These are phyloP conservation scores for Haplosporangium sp. DNA, from an alignment of 371 early-diverging fungal genomes.

Conservation along the genomic window DNA sequence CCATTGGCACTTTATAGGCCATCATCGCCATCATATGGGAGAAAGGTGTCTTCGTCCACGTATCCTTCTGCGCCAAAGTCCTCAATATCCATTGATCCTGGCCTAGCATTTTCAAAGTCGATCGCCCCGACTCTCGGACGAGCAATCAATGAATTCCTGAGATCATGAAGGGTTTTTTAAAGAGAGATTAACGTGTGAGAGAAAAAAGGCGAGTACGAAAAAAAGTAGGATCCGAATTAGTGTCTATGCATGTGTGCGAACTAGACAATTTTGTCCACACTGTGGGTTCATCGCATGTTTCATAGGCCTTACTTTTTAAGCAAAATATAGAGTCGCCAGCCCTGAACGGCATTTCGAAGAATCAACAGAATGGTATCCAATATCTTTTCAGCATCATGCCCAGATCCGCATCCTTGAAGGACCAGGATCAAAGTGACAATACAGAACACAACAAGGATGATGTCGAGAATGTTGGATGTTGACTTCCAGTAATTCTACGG, in stretches of 20 bases:
- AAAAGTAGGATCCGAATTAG: too few species aligned
- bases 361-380: conserved; percentile 78
- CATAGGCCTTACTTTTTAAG: conserved; percentile 68
- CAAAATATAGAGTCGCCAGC: conserved; percentile 75
- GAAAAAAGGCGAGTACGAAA: background rate
- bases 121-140: conserved; percentile 37
- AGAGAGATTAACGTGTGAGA: background rate
- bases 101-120: conserved; percentile 44
- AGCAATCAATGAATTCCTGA: conserved; percentile 44
- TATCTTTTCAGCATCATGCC: conserved; percentile 70
- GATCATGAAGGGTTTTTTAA: background rate
- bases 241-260: too few species aligned
- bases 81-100: conserved; percentile 41
- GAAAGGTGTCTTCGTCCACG: conserved; percentile 27
- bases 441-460: conserved; percentile 73
- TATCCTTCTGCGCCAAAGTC: conserved; percentile 32
- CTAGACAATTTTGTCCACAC: conserved; percentile 10
- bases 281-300: background rate
- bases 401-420: conserved; percentile 70
- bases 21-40: conserved; percentile 34
- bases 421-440: conserved; percentile 75
- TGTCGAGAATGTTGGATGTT: conserved; percentile 79
- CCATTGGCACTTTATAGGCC: too few species aligned
- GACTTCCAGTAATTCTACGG: conserved; percentile 78
- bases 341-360: conserved; percentile 77